These are phyloP conservation scores for Penicillium nordicum DNA, from an alignment of 2,329 filamentous ascomycete genomes.

Conservation along the genomic window DNA sequence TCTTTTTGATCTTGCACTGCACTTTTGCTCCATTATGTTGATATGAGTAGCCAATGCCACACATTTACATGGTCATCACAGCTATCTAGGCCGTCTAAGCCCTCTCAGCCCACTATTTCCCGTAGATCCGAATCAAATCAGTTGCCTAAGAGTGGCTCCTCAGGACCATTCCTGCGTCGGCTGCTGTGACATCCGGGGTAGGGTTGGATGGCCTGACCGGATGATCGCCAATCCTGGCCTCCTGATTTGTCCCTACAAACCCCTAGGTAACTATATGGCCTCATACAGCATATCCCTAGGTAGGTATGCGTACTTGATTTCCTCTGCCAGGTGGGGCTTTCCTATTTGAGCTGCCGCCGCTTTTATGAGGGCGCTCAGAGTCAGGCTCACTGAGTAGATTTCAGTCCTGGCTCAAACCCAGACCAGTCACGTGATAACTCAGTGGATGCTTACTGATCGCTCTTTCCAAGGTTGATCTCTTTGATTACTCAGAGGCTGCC, in stretches of 20 bases:
- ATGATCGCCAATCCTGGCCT: conserved; percentile 15
- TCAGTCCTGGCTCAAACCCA: too few species aligned
- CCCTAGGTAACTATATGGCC: background rate
- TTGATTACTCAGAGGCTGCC: too few species aligned
- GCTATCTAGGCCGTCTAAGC: background rate
- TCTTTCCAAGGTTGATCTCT: too few species aligned
- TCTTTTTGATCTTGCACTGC: background rate
- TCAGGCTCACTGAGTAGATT: too few species aligned
- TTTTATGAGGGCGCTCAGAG: too few species aligned
- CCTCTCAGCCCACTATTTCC: background rate
- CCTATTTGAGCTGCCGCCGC: too few species aligned
- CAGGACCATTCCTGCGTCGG: background rate
- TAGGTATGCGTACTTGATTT: too few species aligned
- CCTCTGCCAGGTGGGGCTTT: too few species aligned
- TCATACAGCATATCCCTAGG: background rate
- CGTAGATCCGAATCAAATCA: background rate
- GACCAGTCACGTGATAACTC: too few species aligned
- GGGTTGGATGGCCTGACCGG: conserved; percentile 7
- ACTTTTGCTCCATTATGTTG: background rate
- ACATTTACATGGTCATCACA: background rate
- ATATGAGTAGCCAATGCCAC: conserved; percentile 6
- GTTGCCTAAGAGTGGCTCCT: conserved; percentile 1
- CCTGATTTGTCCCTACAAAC: conserved; percentile 19
- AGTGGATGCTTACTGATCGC: too few species aligned
- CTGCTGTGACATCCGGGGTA: background rate